Evolutionary conservation across 2,329 filamentous ascomycete genomes (phyloP), one percentile per base, ranked within the genome.

Genomic region (Diaporthe ampelina): DNA sequence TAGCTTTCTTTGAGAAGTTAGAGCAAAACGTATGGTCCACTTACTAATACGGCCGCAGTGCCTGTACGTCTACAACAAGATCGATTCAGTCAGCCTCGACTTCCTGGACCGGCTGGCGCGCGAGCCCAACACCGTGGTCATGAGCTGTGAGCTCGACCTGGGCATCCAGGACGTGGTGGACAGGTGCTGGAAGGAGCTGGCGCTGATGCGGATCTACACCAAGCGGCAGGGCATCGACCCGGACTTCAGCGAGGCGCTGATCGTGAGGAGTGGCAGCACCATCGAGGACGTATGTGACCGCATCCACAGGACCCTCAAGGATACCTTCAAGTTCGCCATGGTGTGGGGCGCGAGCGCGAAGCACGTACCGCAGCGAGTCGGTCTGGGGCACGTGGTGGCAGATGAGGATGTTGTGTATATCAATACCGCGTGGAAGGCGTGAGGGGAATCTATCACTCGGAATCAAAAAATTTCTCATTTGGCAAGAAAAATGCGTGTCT

Each of bases 31-130:
- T 52, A 45, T 11, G 17, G n/a, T 10, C 8, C 26, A 52, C 32
- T 35, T 54, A 40, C 63, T 68, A 19, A 68, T 19, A 21, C 15
- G n/a, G 4, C 5, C n/a, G 8, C 19, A 68, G 82, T 93, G 94
- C 81, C 89, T 99, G 43, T 99, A 99, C 85, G 96, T 98, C 43
- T 99, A 99, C 91, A 99, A 99, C 93, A 99, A 99, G 86, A 97
- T 99, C 85, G 97, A 99, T 86, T 93, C 91, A 82, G 94, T 99
- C 75, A 96, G 94, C 56, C 90, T 99, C 77, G 95, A 98, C 82
- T 97, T 97, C 84, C 90, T 99, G 63, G 94, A 99, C 87, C 92
- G 93, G 82, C 88, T 99, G 29, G 97, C 97, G 7, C 92, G 95
- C 75, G 97, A 99, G 85, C 94, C 95, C 4, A 89, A 98, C 83